Evolutionary conservation across 371 early-diverging fungal species (phyloP).

Genomic region (Lichtheimia corymbifera): DNA sequence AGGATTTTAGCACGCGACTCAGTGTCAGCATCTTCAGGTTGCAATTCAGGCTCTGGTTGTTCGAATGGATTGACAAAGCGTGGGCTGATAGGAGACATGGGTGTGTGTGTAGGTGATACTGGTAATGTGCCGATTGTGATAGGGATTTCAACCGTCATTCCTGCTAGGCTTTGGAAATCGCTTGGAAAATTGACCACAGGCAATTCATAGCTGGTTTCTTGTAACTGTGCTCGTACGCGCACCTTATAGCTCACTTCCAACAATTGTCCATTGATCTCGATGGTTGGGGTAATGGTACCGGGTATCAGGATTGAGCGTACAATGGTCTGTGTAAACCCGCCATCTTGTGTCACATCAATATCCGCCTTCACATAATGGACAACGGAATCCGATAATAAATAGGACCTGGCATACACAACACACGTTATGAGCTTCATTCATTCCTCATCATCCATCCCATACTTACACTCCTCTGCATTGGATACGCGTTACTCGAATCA

Average conservation of each 20-base stretch:
- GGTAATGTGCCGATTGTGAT: constrained; percentile 1
- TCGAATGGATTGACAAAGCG: not conserved
- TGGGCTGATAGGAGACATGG: no score
- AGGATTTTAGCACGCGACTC: no score
- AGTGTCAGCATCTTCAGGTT: no score
- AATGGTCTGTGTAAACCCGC: constrained; percentile 11
- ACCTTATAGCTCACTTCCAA: constrained; percentile 18
- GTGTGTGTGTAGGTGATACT: not conserved
- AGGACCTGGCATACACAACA: constrained; percentile 16
- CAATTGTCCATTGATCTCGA: constrained; percentile 12
- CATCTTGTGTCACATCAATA: constrained; percentile 11
- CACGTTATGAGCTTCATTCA: not conserved
- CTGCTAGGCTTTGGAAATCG: constrained; percentile 7
- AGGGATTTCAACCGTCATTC: constrained; percentile 17
- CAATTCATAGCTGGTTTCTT: constrained; percentile 11
- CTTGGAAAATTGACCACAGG: not conserved
- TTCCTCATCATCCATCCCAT: constrained; percentile 2
- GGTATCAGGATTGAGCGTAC: constrained; percentile 16
- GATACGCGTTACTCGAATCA: constrained; percentile 10
- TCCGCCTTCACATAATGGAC: constrained; percentile 18
- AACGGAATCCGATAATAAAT: constrained; percentile 6
- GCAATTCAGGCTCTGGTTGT: no score
- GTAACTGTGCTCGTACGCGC: constrained; percentile 15
- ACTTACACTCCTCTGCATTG: constrained; percentile 21
- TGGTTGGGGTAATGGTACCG: constrained; percentile 16